A percentile compares a stretch with the other conserved stretches of the same genome.
These are phyloP conservation scores for Macaranga tanarius DNA, from an alignment of 441 rosid genomes.

Conservation along the genomic window DNA sequence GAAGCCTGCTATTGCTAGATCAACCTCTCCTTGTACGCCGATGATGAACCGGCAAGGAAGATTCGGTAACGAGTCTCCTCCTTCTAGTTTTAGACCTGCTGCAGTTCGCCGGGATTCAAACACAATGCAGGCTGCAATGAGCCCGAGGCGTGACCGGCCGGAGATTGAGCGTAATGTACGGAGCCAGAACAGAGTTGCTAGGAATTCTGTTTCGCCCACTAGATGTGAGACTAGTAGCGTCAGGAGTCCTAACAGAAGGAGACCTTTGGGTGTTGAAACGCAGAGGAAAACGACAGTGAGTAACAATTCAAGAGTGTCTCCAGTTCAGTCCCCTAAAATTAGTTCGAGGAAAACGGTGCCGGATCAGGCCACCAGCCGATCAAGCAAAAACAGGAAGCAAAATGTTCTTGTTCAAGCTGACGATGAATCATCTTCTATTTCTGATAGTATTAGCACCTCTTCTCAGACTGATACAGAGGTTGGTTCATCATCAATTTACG, in stretches of 20 bases:
- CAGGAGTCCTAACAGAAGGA: constrained; percentile 53
- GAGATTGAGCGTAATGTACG: constrained; percentile 35
- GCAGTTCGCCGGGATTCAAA: constrained; percentile 38
- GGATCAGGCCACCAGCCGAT: constrained; percentile 36
- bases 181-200: constrained; percentile 36
- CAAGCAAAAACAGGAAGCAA: constrained; percentile 38
- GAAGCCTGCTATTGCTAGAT: constrained; percentile 46
- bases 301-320: constrained; percentile 49
- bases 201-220: constrained; percentile 43
- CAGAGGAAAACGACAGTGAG: constrained; percentile 36
- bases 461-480: constrained; percentile 67
- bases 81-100: constrained; percentile 33
- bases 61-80: constrained; percentile 33
- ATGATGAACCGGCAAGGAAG: constrained; percentile 28
- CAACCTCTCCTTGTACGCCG: constrained; percentile 18
- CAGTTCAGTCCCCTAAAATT: constrained; percentile 49
- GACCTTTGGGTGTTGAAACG: constrained; percentile 38
- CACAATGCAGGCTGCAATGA: constrained; percentile 30
- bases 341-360: constrained; percentile 31
- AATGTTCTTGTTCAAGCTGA: constrained; percentile 32
- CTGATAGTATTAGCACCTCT: constrained; percentile 50
- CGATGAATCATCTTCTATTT: constrained; percentile 55
- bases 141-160: constrained; percentile 43
- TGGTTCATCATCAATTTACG: background rate
- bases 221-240: constrained; percentile 40